Base-by-base conservation (phyloP, 1,284 basidiomycete species). In the Marasmius sp. region DNA sequence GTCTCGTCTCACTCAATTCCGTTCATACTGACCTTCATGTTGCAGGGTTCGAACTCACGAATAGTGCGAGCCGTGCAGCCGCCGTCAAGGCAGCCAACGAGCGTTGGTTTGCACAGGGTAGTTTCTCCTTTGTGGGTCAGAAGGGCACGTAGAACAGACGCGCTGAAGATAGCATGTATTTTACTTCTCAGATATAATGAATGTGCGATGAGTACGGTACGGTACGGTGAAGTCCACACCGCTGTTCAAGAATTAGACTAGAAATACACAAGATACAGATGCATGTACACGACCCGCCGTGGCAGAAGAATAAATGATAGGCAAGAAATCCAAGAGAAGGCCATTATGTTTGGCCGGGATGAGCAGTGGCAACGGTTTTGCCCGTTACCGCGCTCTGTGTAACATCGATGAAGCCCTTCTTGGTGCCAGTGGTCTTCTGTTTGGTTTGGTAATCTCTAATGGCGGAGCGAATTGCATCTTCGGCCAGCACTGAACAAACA, bases 381-480 rank as follows among this genome's bases (percentile, higher is more conserved):
- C 87, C 86, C 8, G 89, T 85, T 18, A 78, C 78, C n/a, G 82
- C 76, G 71, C 81, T 84, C 74, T 93, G 92, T 0, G 86, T 81
- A 43, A 94, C 90, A 72, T 94, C 89, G 67, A 94, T 92, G 74
- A 86, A 89, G 41, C 89, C 86, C 34, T 78, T 63, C 68, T 85
- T 79, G 68, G 85, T 81, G 36, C 79, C 65, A 59, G 84, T 61
- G 50, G 77, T 82, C 65, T 77, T 78, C 62, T 92, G 88, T 80
- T 96, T 96, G 64, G 84, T 83, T 71, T 87, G 85, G 79, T 96
- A 98, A 75, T 98, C 92, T 68, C 93, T 91, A 75, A 98, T 97
- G 48, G 94, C 94, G 33, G 93, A 95, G 63, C 89, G 89, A 77
- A 99, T 99, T 56, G 97, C 97, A 75, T 99, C 97, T 78, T 99